These are phyloP conservation scores for Leishmania lainsoni DNA, from an alignment of 208 protist genomes.

Conservation along the genomic window DNA sequence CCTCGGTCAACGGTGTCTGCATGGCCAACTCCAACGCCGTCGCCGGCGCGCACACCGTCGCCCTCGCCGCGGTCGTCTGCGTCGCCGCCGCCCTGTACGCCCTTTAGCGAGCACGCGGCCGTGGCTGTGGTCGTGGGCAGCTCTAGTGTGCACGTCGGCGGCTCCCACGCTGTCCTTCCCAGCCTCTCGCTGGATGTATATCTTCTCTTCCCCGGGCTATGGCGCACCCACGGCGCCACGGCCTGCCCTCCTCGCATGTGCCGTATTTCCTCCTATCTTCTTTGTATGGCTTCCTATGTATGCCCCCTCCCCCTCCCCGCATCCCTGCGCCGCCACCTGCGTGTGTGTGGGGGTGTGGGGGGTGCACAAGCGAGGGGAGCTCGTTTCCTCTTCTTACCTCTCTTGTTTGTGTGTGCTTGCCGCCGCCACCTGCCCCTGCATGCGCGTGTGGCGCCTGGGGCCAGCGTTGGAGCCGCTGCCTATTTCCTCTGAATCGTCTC, in stretches of 20 bases:
- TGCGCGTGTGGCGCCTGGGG: too few species aligned
- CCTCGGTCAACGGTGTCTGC: neutral
- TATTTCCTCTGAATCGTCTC: too few species aligned
- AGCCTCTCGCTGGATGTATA: neutral
- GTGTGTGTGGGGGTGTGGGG: neutral
- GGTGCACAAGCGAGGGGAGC: neutral
- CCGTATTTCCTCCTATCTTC: neutral
- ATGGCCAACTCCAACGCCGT: neutral
- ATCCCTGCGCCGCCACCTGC: neutral
- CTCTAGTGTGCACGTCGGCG: too few species aligned
- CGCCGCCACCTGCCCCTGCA: neutral
- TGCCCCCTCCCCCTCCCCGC: neutral
- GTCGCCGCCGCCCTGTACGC: conserved; percentile 4
- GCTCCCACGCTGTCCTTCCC: neutral
- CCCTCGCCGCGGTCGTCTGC: conserved; percentile 6
- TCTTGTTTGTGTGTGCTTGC: neutral
- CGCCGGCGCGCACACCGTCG: neutral
- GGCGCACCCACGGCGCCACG: neutral
- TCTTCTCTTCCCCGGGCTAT: neutral
- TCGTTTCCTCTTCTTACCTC: neutral
- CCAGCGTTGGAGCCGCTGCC: too few species aligned
- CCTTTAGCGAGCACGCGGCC: conserved; percentile 3
- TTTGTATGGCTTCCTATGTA: neutral
- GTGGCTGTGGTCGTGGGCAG: too few species aligned
- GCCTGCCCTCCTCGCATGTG: neutral